These are phyloP conservation scores for Zygoascus tannicola DNA, from an alignment of 805 yeast species.

Conservation along the genomic window DNA sequence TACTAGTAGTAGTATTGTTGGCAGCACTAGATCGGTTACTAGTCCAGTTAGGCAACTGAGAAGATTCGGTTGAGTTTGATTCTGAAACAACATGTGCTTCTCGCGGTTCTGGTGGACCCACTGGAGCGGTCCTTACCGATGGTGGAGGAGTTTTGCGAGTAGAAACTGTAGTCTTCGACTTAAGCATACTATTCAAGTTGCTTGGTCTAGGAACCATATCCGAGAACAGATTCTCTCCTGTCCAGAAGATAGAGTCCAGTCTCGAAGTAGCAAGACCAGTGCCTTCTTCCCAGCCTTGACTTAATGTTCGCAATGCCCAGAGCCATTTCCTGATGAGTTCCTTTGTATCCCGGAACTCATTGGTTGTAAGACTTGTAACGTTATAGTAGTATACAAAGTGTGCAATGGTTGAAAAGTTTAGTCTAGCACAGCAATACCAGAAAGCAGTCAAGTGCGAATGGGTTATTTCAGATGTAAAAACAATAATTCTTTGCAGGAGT, in stretches of 20 bases:
- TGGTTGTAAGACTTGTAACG: constrained; percentile 23
- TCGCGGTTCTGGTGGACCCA: neutral
- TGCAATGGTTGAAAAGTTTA: constrained; percentile 25
- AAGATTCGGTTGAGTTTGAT: neutral
- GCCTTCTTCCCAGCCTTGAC: constrained; percentile 30
- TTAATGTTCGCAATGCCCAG: constrained; percentile 24
- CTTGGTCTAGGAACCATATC: neutral
- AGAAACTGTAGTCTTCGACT: neutral
- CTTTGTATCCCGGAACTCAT: constrained; percentile 21
- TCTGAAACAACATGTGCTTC: neutral
- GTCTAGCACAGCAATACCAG: constrained; percentile 27
- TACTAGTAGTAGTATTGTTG: neutral
- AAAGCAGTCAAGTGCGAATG: constrained; percentile 29
- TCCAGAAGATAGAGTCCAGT: constrained; percentile 27
- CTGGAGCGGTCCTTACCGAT: neutral
- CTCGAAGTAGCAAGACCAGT: constrained; percentile 28
- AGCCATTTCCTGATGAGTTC: constrained; percentile 27
- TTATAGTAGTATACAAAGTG: constrained; percentile 28
- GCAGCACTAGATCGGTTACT: neutral
- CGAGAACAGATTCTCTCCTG: constrained; percentile 19
- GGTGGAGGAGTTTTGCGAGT: neutral
- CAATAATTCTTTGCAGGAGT: constrained; percentile 23
- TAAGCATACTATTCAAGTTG: neutral
- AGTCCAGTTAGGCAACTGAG: neutral
- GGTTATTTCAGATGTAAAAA: constrained; percentile 26